Base-by-base conservation (phyloP, 23 red algal species). In the Gracilaria domingensis region DNA sequence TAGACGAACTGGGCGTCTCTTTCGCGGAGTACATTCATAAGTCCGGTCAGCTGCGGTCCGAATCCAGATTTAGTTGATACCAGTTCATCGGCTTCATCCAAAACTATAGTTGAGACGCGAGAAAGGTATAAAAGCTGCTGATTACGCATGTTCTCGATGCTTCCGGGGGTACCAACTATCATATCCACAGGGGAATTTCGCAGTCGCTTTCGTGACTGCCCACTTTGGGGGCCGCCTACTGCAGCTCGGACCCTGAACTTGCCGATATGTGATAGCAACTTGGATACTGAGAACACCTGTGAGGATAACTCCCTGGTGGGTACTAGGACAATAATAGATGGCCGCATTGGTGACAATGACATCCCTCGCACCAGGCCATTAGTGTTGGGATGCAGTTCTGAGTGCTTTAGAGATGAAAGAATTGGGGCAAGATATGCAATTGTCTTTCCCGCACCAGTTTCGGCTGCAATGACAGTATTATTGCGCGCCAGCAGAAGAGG, bases 401-500 rank as follows among this genome's bases (percentile, higher is more conserved):
- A 47, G n/a, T 47, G 55, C 66, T 88, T 88, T 9, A 88, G 66
- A 35, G 37, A 29, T 59, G 84, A 88, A 18, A 88, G 50, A 61
- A 98, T 69, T 25, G 95, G 95, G 20, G 89, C 55, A 30, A 91
- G 66, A 65, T 98, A 98, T 9, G 96, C 91, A 4, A 98, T 80
- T 32, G 91, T 98, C 73, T 98, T 98, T 29, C 96, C 96, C 8
- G 96, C 72, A 7, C 96, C 96, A 20, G 96, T 98, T 75, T 84
- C 95, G 13, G 95, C 83, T 21, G 88, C 95, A n/a, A 98, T 57
- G 14, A 94, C 38, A 11, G 79, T 70, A 25, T 81, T 82, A 4
- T 71, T 56, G 24, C 69, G 80, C 4, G 88, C n/a, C 3, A 93
- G 89, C 12, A 93, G 49, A 20, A 79, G 44, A 23, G 89, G 79